Conservation (phyloP, 1,139 yeast species). For the Tardiomyces blankii region DNA sequence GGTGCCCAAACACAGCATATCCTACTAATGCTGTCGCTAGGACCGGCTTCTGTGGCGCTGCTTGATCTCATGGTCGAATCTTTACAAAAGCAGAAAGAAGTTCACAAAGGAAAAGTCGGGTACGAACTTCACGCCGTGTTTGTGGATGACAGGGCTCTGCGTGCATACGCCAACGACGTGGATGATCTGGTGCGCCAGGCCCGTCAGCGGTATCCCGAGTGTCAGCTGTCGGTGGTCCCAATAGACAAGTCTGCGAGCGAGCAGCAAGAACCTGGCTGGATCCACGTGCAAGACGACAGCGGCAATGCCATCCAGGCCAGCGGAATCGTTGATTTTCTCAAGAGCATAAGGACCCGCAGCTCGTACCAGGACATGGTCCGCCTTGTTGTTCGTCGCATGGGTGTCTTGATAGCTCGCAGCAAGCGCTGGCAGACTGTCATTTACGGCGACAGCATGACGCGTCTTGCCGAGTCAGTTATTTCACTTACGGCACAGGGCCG, state of each 20-base stretch:
- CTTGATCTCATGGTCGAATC: slow-evolving; percentile 55
- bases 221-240: background rate
- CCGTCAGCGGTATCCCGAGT: background rate
- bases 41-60: slow-evolving; percentile 53
- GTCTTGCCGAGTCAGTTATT: slow-evolving; percentile 67
- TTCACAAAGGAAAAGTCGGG: slow-evolving; percentile 59
- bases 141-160: slow-evolving; percentile 31
- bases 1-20: slow-evolving; percentile 28
- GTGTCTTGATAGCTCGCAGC: slow-evolving; percentile 10
- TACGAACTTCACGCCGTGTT: slow-evolving; percentile 48
- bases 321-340: slow-evolving; percentile 1
- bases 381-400: background rate
- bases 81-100: slow-evolving; percentile 45
- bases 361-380: background rate
- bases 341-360: background rate
- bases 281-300: background rate
- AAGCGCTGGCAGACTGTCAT: slow-evolving; percentile 35
- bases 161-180: background rate
- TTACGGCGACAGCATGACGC: slow-evolving; percentile 75
- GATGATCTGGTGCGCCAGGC: background rate
- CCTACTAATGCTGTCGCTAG: slow-evolving; percentile 53
- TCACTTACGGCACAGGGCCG: slow-evolving; percentile 84
- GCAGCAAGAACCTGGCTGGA: background rate
- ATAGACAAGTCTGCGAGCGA: background rate
- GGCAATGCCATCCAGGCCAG: background rate